A percentile compares a stretch with the other conserved stretches of the same genome.
Conservation (phyloP, 208 protist species). For the Leishmania arabica region DNA sequence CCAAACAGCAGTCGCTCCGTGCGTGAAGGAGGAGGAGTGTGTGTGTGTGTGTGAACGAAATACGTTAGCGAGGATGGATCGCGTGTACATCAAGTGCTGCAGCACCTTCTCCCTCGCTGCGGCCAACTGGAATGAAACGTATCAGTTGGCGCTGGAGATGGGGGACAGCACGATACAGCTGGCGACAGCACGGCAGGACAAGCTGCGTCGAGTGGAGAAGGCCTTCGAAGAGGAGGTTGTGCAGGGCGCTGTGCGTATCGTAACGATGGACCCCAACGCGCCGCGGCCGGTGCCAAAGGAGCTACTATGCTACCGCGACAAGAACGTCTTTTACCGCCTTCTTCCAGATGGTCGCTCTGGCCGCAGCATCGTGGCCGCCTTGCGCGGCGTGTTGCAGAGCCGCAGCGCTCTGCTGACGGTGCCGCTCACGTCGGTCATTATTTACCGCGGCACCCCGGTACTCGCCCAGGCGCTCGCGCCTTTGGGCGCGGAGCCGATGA, state of each 20-base stretch:
- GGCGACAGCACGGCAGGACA: conserved; percentile 42
- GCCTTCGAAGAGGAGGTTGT: conserved; percentile 59
- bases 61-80: conserved; percentile 30
- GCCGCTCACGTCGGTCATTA: conserved; percentile 79
- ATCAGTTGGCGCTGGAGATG: conserved; percentile 75
- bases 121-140: conserved; percentile 76
- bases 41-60: background rate
- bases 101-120: conserved; percentile 36
- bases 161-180: conserved; percentile 56
- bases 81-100: conserved; percentile 46
- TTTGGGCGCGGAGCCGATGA: conserved; percentile 48
- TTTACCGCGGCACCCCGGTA: conserved; percentile 83
- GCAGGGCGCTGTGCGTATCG: conserved; percentile 60
- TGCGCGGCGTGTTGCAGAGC: conserved; percentile 79
- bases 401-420: conserved; percentile 73
- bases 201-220: conserved; percentile 49
- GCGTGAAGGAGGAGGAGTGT: background rate
- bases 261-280: conserved; percentile 70
- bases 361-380: conserved; percentile 73
- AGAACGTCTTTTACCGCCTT: conserved; percentile 88
- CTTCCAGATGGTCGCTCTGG: conserved; percentile 81
- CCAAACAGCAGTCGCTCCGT: background rate
- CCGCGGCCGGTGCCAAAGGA: conserved; percentile 68
- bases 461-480: conserved; percentile 85
- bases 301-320: conserved; percentile 78